Conservation (phyloP, 257 asterid species). For the Forsythia suspensa region DNA sequence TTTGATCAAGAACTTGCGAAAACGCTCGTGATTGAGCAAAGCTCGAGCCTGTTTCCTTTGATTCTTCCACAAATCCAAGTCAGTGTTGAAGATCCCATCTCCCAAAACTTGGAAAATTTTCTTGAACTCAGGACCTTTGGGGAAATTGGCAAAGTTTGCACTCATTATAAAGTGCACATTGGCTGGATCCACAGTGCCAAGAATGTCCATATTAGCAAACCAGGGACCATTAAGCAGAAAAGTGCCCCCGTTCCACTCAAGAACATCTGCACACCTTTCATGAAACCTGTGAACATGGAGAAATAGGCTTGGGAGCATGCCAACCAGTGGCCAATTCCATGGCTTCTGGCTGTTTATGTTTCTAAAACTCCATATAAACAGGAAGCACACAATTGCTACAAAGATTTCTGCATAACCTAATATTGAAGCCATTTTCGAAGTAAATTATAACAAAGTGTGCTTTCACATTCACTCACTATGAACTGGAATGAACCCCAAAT, state of each 20-base stretch:
- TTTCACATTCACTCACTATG: neutral
- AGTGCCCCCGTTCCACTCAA: constrained; percentile 32
- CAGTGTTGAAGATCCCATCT: constrained; percentile 56
- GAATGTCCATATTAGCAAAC: constrained; percentile 48
- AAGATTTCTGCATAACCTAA: constrained; percentile 33
- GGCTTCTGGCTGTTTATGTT: constrained; percentile 30
- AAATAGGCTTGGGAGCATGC: constrained; percentile 47
- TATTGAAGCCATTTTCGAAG: constrained; percentile 23
- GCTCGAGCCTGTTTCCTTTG: constrained; percentile 52
- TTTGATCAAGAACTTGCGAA: constrained; percentile 42
- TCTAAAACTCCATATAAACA: constrained; percentile 23
- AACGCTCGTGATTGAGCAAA: constrained; percentile 44
- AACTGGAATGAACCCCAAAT: neutral
- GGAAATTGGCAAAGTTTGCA: constrained; percentile 49
- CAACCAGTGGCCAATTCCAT: constrained; percentile 50
- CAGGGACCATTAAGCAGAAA: constrained; percentile 43
- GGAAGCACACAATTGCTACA: constrained; percentile 29
- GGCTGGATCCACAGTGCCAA: constrained; percentile 49
- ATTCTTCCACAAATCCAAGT: constrained; percentile 43
- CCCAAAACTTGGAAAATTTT: constrained; percentile 53
- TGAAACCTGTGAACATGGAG: constrained; percentile 37
- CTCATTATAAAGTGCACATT: constrained; percentile 61
- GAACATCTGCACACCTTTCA: constrained; percentile 28
- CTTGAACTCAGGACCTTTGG: constrained; percentile 49
- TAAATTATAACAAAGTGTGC: neutral